phyloP scores from a whole-genome alignment of 2,329 filamentous ascomycete species.

The Fusarium tuaranense region DNA sequence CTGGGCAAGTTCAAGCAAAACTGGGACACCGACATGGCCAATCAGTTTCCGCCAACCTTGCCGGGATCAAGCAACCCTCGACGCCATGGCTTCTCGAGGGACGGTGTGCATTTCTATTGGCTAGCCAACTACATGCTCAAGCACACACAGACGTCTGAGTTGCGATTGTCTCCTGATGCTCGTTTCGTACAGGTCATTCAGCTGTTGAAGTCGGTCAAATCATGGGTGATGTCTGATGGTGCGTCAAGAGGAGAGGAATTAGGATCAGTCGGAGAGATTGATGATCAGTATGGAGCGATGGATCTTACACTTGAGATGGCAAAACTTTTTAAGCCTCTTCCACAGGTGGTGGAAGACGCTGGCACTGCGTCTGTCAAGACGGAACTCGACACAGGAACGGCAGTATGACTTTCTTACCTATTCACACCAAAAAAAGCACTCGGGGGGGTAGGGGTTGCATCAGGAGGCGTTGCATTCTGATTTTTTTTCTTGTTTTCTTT shows the following conservation, averaged over 20 bases:
- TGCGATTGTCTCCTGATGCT: conserved; percentile 67
- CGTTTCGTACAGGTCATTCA: conserved; percentile 71
- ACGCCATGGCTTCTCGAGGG: conserved; percentile 76
- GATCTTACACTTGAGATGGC: conserved; percentile 79
- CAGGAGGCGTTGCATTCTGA: conserved; percentile 52
- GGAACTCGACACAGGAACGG: conserved; percentile 49
- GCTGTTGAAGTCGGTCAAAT: conserved; percentile 69
- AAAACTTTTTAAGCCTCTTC: conserved; percentile 74
- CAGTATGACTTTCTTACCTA: conserved; percentile 46
- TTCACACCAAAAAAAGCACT: conserved; percentile 45
- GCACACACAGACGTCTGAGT: conserved; percentile 64
- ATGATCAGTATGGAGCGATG: conserved; percentile 72
- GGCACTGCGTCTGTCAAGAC: conserved; percentile 57
- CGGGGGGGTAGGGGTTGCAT: conserved; percentile 51
- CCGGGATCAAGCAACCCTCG: conserved; percentile 62
- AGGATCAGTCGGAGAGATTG: conserved; percentile 76
- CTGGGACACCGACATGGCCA: conserved; percentile 77
- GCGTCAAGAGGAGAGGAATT: conserved; percentile 73
- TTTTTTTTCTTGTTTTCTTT: conserved; percentile 46
- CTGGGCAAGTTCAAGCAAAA: conserved; percentile 78
- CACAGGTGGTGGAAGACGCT: conserved; percentile 57
- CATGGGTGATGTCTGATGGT: conserved; percentile 73
- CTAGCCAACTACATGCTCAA: conserved; percentile 75
- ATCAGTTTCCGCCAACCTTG: conserved; percentile 70
- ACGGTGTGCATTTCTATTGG: conserved; percentile 80